Evolutionary conservation across 75 land plant species (phyloP).

Genomic region (Pseudotsuga menziesii): DNA sequence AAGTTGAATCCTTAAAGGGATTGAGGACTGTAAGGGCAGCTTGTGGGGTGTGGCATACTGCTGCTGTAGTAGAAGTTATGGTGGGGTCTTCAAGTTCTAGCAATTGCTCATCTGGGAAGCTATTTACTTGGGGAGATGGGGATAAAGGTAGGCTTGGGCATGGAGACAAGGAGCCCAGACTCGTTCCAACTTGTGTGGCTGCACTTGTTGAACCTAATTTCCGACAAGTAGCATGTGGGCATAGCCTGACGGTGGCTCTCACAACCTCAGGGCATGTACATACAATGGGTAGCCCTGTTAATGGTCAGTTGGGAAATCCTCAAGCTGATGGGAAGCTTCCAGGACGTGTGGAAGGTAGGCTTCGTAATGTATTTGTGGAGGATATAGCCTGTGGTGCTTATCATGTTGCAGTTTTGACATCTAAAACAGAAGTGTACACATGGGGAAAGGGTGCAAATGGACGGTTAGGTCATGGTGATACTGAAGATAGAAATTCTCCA

Average conservation of each 20-base stretch:
- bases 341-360: constrained; percentile 65
- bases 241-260: constrained; percentile 82
- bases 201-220: constrained; percentile 50
- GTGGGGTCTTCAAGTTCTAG: constrained; percentile 32
- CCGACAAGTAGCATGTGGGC: constrained; percentile 67
- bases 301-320: constrained; percentile 86
- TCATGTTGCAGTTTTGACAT: constrained; percentile 83
- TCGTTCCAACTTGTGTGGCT: constrained; percentile 54
- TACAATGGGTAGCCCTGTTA: constrained; percentile 77
- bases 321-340: constrained; percentile 76
- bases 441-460: constrained; percentile 97
- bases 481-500: constrained; percentile 61
- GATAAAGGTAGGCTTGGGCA: constrained; percentile 59
- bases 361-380: constrained; percentile 65
- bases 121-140: constrained; percentile 64
- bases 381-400: constrained; percentile 88
- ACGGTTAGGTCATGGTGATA: constrained; percentile 82
- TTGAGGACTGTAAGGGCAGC: constrained; percentile 33
- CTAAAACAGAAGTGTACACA: constrained; percentile 86
- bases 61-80: constrained; percentile 62
- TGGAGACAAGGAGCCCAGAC: constrained; percentile 52
- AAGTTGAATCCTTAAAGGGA: constrained; percentile 45
- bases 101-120: constrained; percentile 40
- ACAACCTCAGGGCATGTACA: constrained; percentile 79
- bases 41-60: constrained; percentile 59